Base-by-base conservation (phyloP, 2,329 filamentous ascomycete species). In the Epichloe bromicola region DNA sequence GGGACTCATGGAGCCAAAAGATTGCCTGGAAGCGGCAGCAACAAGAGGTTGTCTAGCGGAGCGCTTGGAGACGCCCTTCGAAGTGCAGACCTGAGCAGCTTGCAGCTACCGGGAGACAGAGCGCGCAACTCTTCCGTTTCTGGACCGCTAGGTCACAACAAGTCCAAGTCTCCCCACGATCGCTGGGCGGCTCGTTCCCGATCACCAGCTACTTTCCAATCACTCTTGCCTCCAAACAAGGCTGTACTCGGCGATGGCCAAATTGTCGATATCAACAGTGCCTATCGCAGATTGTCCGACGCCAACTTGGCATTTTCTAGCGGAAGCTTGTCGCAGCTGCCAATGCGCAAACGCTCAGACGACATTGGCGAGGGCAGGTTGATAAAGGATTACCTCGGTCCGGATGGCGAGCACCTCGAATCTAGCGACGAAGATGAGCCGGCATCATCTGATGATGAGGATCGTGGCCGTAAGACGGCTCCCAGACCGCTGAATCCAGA, bases 401-500 rank as follows among this genome's bases (percentile, higher is more conserved):
- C 81, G 20, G 82, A 85, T 56, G 83, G 82, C 42, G 82, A 84
- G 53, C 74, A 85, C 41, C 70, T 80, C 2, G 80, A 84, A 38
- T 83, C 77, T 50, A 88, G 82, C 59, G 84, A 88, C 12, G 85
- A 88, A 15, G 84, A 88, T 4, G 84, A 87, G 12, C 63, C 59
- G 15, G 70, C 59, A 38, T 72, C 72, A 53, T 86, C 83, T 1
- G 84, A 83, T 42, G 86, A 88, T 44, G 85, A 89, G 54, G 75
- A 78, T 49, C 71, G 80, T 56, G 82, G 82, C 19, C 74, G 81
- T 57, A 82, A 78, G 64, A 73, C 74, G 56, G 71, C 69, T 19
- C 75, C 72, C 23, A 68, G 75, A 52, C 69, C 67, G 5, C 62
- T 70, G 48, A 73, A 75, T 41, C 68, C 65, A 12, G 67, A 65